Evolutionary conservation across 305 asterid genomes (phyloP).

Genomic region (Salvia sclarea): DNA sequence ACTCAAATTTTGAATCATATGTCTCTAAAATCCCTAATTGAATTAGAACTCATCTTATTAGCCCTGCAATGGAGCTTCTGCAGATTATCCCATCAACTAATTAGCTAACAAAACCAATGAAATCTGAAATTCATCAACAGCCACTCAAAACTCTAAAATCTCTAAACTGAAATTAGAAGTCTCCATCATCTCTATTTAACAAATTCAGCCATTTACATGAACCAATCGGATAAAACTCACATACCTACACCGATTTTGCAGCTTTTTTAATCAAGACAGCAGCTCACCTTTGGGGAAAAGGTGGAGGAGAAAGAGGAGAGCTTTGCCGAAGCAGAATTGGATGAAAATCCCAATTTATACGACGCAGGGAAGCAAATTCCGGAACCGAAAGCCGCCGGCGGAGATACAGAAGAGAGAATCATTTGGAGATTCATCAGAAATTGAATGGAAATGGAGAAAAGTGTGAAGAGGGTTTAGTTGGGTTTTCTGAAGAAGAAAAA

Average conservation of each 20-base stretch:
- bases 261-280: neutral
- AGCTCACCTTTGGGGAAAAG: conserved; percentile 10
- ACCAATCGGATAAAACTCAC: neutral
- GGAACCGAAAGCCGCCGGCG: neutral
- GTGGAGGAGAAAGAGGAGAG: conserved; percentile 1
- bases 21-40: too few relatives aligned
- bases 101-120: too few relatives aligned
- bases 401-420: conserved; percentile 3
- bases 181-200: neutral
- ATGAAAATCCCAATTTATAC: neutral
- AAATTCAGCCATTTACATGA: neutral
- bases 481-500: neutral
- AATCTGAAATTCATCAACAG: too few relatives aligned
- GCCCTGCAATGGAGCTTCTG: too few relatives aligned
- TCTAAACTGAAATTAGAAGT: too few relatives aligned
- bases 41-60: too few relatives aligned
- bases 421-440: neutral
- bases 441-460: neutral
- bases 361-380: neutral
- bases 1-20: too few relatives aligned
- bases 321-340: neutral
- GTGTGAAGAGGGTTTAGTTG: conserved; percentile 8
- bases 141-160: too few relatives aligned
- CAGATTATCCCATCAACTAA: too few relatives aligned
- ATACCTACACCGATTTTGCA: neutral